Percentiles rank a stretch among this genome's conserved stretches.
phyloP scores from a whole-genome alignment of 805 yeast genomes.

The Yamadazyma laniorum region DNA sequence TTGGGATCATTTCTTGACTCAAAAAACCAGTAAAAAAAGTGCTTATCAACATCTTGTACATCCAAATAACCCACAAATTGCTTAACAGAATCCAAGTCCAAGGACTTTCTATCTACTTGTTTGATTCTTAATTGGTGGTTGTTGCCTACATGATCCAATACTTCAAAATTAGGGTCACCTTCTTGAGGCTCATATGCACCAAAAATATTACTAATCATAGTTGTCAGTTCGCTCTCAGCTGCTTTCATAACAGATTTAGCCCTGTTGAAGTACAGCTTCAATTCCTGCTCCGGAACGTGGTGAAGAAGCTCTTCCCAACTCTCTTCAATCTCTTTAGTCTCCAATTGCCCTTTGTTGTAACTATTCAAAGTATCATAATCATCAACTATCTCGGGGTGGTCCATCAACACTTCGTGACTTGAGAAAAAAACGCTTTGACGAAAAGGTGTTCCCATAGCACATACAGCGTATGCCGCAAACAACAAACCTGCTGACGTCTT shows the following conservation, averaged over 20 bases:
- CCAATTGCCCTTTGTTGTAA: neutral
- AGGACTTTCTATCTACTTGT: conserved; percentile 43
- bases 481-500: neutral
- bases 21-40: conserved; percentile 32
- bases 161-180: conserved; percentile 11
- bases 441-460: neutral
- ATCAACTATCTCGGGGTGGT: conserved; percentile 11
- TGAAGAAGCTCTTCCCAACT: conserved; percentile 4
- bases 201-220: neutral
- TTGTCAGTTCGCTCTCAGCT: neutral
- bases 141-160: conserved; percentile 3
- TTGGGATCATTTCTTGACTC: conserved; percentile 33
- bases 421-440: conserved; percentile 10
- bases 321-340: neutral
- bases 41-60: conserved; percentile 61
- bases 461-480: neutral
- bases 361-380: conserved; percentile 5
- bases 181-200: neutral
- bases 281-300: neutral
- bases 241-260: neutral
- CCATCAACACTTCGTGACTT: conserved; percentile 9
- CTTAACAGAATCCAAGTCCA: conserved; percentile 76
- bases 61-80: conserved; percentile 85
- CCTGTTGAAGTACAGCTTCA: conserved; percentile 3
- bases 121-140: conserved; percentile 12